phyloP scores from a whole-genome alignment of 108 stramenopile species.

The Bacterosira constricta region DNA sequence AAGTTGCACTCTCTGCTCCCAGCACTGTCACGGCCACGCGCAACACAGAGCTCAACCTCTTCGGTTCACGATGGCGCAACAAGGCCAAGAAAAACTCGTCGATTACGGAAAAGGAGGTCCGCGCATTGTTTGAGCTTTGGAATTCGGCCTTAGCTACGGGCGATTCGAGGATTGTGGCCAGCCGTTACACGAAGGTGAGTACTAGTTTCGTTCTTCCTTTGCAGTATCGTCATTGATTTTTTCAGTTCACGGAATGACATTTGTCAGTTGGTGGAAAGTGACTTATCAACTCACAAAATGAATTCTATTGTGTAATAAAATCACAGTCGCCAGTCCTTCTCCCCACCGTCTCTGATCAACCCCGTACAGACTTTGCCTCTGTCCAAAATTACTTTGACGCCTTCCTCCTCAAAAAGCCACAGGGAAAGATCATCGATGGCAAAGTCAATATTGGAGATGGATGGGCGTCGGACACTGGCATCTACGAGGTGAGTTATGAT shows the following conservation, averaged over 20 bases:
- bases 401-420: conserved; percentile 56
- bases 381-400: conserved; percentile 73
- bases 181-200: conserved; percentile 49
- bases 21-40: neutral
- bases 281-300: no score
- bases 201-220: no score
- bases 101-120: conserved; percentile 61
- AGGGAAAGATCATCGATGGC: conserved; percentile 51
- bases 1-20: no score
- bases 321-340: conserved; percentile 49
- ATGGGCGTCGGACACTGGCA: conserved; percentile 50
- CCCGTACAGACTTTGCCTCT: conserved; percentile 56
- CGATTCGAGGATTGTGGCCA: conserved; percentile 55
- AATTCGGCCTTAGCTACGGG: conserved; percentile 66
- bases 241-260: no score
- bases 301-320: no score
- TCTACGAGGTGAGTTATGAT: conserved; percentile 49
- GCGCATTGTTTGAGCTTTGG: conserved; percentile 71
- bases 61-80: neutral
- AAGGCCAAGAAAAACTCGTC: neutral
- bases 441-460: conserved; percentile 56
- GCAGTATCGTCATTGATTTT: no score
- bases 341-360: conserved; percentile 60
- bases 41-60: conserved; percentile 19
- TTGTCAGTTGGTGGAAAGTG: no score